Conservation (phyloP, 2,329 filamentous ascomycete species). For the Plectosphaerella cucumerina region DNA sequence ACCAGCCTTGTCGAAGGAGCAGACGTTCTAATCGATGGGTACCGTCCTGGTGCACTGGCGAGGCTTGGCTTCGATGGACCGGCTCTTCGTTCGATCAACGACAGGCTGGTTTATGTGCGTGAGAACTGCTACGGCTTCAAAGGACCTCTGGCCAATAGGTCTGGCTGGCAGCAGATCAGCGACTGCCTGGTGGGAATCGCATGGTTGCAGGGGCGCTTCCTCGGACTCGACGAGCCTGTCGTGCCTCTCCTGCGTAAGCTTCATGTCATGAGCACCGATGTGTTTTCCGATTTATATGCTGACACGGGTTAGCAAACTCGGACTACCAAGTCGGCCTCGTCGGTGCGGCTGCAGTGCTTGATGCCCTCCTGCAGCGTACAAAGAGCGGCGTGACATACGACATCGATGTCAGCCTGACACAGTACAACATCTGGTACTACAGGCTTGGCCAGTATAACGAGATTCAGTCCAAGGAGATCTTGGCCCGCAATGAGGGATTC, state of each 20-base stretch:
- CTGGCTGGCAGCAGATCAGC: conserved; percentile 33
- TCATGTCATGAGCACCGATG: too few relatives aligned
- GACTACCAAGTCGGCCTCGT: conserved; percentile 18
- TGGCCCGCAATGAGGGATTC: conserved; percentile 12
- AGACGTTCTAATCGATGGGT: conserved; percentile 29
- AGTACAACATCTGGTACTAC: conserved; percentile 21
- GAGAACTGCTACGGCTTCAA: conserved; percentile 32
- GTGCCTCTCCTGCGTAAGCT: conserved; percentile 15
- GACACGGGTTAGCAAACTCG: conserved; percentile 11
- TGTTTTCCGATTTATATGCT: not conserved
- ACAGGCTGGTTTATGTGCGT: conserved; percentile 23
- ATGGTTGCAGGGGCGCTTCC: conserved; percentile 31
- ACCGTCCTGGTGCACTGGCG: conserved; percentile 25
- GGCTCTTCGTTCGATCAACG: conserved; percentile 8
- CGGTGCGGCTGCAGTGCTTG: conserved; percentile 13
- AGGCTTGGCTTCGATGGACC: conserved; percentile 22
- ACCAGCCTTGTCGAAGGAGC: conserved; percentile 21
- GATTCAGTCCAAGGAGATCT: conserved; percentile 8
- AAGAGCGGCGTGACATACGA: conserved; percentile 14
- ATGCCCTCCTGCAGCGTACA: conserved; percentile 14
- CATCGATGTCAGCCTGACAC: conserved; percentile 19
- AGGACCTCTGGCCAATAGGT: conserved; percentile 23
- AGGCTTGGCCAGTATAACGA: conserved; percentile 15
- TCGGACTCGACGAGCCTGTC: conserved; percentile 24
- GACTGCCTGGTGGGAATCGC: conserved; percentile 31